Evolutionary conservation across 805 yeast genomes (phyloP).

Genomic region (Candida endomychidarum): DNA sequence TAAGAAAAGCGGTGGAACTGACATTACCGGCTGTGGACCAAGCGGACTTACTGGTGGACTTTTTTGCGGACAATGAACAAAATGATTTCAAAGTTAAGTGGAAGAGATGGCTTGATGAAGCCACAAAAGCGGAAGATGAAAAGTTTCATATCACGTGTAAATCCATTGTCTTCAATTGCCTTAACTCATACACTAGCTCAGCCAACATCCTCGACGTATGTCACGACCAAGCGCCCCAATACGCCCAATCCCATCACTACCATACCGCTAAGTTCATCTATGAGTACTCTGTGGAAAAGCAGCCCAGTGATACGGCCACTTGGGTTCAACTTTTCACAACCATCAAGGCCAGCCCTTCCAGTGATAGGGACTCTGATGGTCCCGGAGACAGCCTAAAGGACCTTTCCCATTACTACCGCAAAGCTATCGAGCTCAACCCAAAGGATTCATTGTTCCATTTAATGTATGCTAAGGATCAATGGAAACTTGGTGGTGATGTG

Average conservation of each 20-base stretch:
- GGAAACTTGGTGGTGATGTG: conserved; percentile 49
- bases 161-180: conserved; percentile 49
- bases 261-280: conserved; percentile 49
- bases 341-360: conserved; percentile 23
- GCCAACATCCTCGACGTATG: too few relatives aligned
- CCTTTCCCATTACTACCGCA: conserved; percentile 45
- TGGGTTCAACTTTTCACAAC: conserved; percentile 51
- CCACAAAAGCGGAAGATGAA: conserved; percentile 51
- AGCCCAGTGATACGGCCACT: conserved; percentile 45
- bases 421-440: conserved; percentile 53
- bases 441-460: conserved; percentile 52
- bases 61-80: too few relatives aligned
- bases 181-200: too few relatives aligned
- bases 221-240: conserved; percentile 14
- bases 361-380: too few relatives aligned
- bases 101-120: conserved; percentile 56
- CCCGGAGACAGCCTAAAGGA: too few relatives aligned
- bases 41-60: too few relatives aligned
- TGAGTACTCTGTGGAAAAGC: conserved; percentile 43
- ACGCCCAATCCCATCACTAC: conserved; percentile 20
- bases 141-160: conserved; percentile 48
- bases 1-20: conserved; percentile 49
- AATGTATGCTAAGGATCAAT: conserved; percentile 71
- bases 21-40: too few relatives aligned
- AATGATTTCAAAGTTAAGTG: conserved; percentile 25